Evolutionary conservation across 768 basidiomycete species (phyloP).

Genomic region (Leccinum rimulosum): DNA sequence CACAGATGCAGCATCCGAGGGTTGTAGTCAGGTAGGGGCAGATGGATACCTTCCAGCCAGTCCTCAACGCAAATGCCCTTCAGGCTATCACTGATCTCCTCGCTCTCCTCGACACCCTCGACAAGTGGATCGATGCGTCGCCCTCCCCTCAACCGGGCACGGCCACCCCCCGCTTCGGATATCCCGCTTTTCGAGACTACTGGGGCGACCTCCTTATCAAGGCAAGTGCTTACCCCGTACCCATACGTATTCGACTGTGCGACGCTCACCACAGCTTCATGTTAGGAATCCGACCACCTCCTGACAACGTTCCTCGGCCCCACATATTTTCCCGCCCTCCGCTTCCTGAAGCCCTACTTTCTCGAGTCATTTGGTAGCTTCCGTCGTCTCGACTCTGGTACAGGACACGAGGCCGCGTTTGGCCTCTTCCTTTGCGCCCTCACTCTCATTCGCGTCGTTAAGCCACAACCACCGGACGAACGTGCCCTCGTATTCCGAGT

Average conservation of each 20-base stretch:
- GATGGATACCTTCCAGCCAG: background rate
- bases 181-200: conserved; percentile 76
- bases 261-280: background rate
- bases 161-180: conserved; percentile 79
- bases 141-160: conserved; percentile 57
- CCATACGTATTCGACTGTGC: background rate
- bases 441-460: conserved; percentile 63
- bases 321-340: conserved; percentile 43
- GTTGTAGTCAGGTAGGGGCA: conserved; percentile 20
- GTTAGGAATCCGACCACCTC: conserved; percentile 53
- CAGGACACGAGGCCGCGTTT: conserved; percentile 93
- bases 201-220: conserved; percentile 81
- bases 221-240: conserved; percentile 39
- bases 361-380: conserved; percentile 86
- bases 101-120: conserved; percentile 60
- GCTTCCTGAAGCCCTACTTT: conserved; percentile 76
- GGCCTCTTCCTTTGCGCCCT: conserved; percentile 72
- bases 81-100: conserved; percentile 52
- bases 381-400: conserved; percentile 92
- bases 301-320: conserved; percentile 48
- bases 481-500: conserved; percentile 56
- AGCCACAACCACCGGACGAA: conserved; percentile 59
- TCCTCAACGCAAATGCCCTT: conserved; percentile 27
- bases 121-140: conserved; percentile 76
- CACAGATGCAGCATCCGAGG: background rate